Evolutionary conservation across 805 yeast genomes (phyloP).

Genomic region (Schizosaccharomyces lindneri): DNA sequence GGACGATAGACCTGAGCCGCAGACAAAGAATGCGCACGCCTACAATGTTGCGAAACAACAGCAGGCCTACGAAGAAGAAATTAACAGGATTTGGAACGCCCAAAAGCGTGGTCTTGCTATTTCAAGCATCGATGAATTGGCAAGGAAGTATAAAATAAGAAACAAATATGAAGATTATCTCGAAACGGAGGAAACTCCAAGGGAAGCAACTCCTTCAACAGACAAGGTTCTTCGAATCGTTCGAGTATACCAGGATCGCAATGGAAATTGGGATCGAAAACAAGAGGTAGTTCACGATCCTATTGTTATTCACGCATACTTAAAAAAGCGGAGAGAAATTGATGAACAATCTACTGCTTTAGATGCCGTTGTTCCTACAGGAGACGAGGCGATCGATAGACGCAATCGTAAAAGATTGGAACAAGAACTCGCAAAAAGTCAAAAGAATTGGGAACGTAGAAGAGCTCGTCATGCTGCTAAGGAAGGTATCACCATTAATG

Average conservation of each 20-base stretch:
- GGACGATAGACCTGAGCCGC: slow-evolving; percentile 15
- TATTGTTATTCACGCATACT: slow-evolving; percentile 61
- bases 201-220: slow-evolving; percentile 3
- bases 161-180: neutral
- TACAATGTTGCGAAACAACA: slow-evolving; percentile 71
- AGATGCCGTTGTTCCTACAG: slow-evolving; percentile 50
- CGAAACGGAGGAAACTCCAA: neutral
- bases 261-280: slow-evolving; percentile 63
- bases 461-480: slow-evolving; percentile 29
- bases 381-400: slow-evolving; percentile 61
- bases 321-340: slow-evolving; percentile 40
- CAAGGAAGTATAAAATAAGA: neutral
- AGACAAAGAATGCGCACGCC: slow-evolving; percentile 31
- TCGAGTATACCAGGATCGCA: slow-evolving; percentile 56
- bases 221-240: slow-evolving; percentile 35
- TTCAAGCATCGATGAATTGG: neutral
- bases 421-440: slow-evolving; percentile 60
- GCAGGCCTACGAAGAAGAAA: slow-evolving; percentile 74
- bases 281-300: slow-evolving; percentile 65
- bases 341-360: slow-evolving; percentile 42
- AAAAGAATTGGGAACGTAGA: slow-evolving; percentile 47
- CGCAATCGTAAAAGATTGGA: slow-evolving; percentile 53
- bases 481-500: slow-evolving; percentile 10
- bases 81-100: slow-evolving; percentile 67
- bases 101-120: slow-evolving; percentile 34